phyloP scores from a whole-genome alignment of 2,329 filamentous ascomycete genomes.

The Hortaea werneckii region DNA sequence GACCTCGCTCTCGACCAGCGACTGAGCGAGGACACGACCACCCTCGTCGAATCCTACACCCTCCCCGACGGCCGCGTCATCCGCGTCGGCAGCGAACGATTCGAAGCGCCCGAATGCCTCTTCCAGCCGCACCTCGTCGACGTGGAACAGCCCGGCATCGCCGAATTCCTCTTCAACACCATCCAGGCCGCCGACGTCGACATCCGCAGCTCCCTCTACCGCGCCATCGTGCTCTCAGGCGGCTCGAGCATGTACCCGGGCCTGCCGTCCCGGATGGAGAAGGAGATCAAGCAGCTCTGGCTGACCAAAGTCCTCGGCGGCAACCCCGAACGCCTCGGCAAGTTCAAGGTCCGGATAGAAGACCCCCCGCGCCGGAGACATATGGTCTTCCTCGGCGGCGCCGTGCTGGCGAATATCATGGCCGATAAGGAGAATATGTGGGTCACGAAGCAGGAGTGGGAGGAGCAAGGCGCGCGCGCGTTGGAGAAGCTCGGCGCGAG shows the following conservation, averaged over 20 bases:
- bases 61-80: conserved; percentile 94
- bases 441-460: conserved; percentile 95
- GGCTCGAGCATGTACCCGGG: conserved; percentile 99
- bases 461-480: conserved; percentile 75
- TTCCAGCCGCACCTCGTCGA: conserved; percentile 98
- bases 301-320: conserved; percentile 81
- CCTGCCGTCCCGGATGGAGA: conserved; percentile 85
- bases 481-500: conserved; percentile 89
- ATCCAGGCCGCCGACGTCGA: conserved; percentile 95
- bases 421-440: conserved; percentile 98
- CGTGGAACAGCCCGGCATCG: conserved; percentile 92
- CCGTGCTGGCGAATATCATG: conserved; percentile 97
- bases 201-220: conserved; percentile 86
- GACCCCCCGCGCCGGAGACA: conserved; percentile 90
- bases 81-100: conserved; percentile 89
- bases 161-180: conserved; percentile 96
- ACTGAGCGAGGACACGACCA: conserved; percentile 92
- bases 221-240: conserved; percentile 91
- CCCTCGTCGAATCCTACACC: conserved; percentile 94
- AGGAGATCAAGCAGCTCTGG: conserved; percentile 98
- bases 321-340: conserved; percentile 84
- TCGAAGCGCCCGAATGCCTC: conserved; percentile 94
- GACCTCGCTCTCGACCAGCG: conserved; percentile 93
- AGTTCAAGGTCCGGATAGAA: conserved; percentile 99
- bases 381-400: conserved; percentile 98